Base-by-base conservation (phyloP, 2,329 filamentous ascomycete genomes). In the Claviceps sp. region DNA sequence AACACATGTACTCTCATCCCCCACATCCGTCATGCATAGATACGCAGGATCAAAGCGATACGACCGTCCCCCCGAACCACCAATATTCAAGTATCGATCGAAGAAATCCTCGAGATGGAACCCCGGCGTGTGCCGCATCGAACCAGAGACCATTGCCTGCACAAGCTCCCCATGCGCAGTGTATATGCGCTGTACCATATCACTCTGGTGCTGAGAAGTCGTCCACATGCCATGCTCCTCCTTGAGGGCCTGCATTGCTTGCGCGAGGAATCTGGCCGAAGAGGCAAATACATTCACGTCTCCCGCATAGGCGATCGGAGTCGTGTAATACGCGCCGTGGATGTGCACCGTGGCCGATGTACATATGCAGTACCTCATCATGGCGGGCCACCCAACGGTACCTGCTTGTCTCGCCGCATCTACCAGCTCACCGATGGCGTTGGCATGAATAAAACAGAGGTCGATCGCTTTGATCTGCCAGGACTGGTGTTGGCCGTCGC, bases 401-500 rank as follows among this genome's bases (percentile, higher is more conserved):
- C 80, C 78, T 1, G 83, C 82, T 57, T 85, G 84, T 56, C 83
- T 84, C 1, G 86, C 86, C 16, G 90, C 77, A 62, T 91, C 85
- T 4, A 89, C 83, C 2, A 95, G 70, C 61, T 94, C 88, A 1
- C 86, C 82, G 49, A 94, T 90, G 5, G 88, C 87, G 61, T 94
- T 95, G 5, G 88, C 88, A 58, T 95, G 88, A 17, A 90, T 71
- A 63, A 81, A 93, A 66, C 88, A 94, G 62, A 91, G 76, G 60
- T 93, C 91, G 0, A 88, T 94, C 0, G 88, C 87, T 63, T 94
- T 87, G 47, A 94, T 91, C 63, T 94, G 88, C 88, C 88, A 95
- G 29, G 86, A 90, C 63, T 94, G 88, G 58, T 94, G 86, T 60
- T 94, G 88, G 1, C 86, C 86, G 0, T 79, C 84, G 14, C 86